A percentile compares a stretch with the other conserved stretches of the same genome.
These are phyloP conservation scores for Tolypocladium endophyticum DNA, from an alignment of 2,329 filamentous ascomycete species.

Conservation along the genomic window DNA sequence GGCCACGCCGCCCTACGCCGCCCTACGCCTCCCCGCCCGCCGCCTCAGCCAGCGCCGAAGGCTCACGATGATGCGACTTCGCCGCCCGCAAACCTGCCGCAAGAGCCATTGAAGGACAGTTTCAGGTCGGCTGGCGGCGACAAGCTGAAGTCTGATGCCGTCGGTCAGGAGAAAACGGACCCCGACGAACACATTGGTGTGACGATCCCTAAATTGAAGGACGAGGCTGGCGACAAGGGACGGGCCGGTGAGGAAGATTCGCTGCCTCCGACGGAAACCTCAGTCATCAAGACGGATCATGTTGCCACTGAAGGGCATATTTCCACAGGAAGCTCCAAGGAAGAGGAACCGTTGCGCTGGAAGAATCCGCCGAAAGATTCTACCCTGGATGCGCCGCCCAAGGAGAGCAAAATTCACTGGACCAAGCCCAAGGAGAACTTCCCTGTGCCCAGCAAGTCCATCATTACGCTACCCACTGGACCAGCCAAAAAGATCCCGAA, in stretches of 20 bases:
- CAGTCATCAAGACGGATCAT: background rate
- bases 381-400: constrained; percentile 6
- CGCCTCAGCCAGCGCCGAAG: background rate
- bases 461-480: constrained; percentile 68
- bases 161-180: background rate
- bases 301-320: background rate
- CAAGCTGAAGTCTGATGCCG: background rate
- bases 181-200: constrained; percentile 3
- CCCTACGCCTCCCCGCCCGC: constrained; percentile 1
- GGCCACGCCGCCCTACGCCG: background rate
- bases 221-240: background rate
- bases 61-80: background rate
- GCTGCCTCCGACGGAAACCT: background rate
- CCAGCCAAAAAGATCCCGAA: constrained; percentile 59
- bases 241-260: background rate
- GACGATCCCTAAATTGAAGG: constrained; percentile 4
- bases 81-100: background rate
- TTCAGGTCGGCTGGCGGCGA: background rate
- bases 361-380: constrained; percentile 15
- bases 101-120: background rate
- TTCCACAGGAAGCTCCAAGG: background rate
- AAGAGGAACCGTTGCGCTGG: constrained; percentile 9
- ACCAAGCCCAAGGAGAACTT: constrained; percentile 63
- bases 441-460: constrained; percentile 58
- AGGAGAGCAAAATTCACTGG: constrained; percentile 51